These are phyloP conservation scores for Phytophthora hybrid DNA, from an alignment of 352 stramenopile species.

Conservation along the genomic window DNA sequence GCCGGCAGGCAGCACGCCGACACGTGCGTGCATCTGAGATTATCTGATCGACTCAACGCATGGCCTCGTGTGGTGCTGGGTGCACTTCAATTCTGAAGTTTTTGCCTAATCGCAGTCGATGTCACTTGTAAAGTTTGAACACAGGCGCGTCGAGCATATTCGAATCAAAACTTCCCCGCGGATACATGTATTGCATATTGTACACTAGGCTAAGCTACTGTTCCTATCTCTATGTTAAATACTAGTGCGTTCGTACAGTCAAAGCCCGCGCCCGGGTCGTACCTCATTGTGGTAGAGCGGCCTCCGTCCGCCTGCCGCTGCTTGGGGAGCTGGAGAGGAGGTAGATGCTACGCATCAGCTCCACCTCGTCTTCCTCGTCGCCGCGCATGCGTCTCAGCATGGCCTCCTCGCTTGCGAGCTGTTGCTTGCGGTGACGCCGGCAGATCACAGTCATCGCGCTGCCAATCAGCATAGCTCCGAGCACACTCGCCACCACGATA, in stretches of 20 bases:
- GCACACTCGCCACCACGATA: slow-evolving; percentile 38
- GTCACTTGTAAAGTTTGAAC: background rate
- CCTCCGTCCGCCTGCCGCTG: slow-evolving; percentile 6
- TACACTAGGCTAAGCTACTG: slow-evolving; percentile 7
- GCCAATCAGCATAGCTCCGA: slow-evolving; percentile 21
- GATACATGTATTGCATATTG: background rate
- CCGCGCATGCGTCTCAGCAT: slow-evolving; percentile 52
- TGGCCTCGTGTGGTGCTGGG: background rate
- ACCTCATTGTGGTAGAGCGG: background rate
- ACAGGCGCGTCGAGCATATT: background rate
- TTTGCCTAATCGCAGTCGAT: background rate
- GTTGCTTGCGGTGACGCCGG: slow-evolving; percentile 25
- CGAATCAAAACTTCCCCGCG: background rate
- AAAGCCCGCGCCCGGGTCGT: background rate
- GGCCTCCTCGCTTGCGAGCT: slow-evolving; percentile 44
- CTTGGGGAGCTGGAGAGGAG: slow-evolving; percentile 44
- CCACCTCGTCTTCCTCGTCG: slow-evolving; percentile 49
- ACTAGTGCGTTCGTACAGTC: slow-evolving; percentile 16
- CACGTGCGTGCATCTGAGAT: background rate
- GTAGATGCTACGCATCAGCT: slow-evolving; percentile 54
- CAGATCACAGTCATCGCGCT: slow-evolving; percentile 17
- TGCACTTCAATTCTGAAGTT: slow-evolving; percentile 36
- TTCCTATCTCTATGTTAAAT: slow-evolving; percentile 38
- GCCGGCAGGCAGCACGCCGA: background rate
- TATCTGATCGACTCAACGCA: too few species aligned